phyloP scores from a whole-genome alignment of 257 asterid species.

The Oldenlandia corymbosa region DNA sequence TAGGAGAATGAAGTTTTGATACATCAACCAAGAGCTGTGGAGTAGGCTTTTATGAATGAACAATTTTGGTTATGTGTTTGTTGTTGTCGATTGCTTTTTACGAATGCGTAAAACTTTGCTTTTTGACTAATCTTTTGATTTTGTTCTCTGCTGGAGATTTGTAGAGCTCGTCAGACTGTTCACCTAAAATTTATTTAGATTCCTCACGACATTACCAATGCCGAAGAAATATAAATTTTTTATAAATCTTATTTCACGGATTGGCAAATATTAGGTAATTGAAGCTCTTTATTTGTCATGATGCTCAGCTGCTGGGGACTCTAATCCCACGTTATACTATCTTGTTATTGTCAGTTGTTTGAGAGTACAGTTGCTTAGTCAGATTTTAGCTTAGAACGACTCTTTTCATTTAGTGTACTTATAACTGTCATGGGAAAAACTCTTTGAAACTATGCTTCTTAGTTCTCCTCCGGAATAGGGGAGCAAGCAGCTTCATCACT shows the following conservation, averaged over 20 bases:
- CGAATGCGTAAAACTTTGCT: no score
- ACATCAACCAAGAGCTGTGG: no score
- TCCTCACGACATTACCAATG: neutral
- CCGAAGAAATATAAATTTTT: neutral
- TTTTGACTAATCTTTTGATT: no score
- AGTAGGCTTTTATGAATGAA: no score
- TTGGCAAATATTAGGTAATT: neutral
- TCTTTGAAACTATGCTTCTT: neutral
- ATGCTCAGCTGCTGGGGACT: neutral
- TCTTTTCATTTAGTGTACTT: neutral
- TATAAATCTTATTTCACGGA: neutral
- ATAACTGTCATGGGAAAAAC: neutral
- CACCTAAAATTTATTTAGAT: neutral
- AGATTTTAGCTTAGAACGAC: neutral
- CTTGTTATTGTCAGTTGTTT: neutral
- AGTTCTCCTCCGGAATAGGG: neutral
- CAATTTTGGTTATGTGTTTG: no score
- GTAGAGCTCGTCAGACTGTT: neutral
- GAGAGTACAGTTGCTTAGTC: neutral
- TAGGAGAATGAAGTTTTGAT: no score
- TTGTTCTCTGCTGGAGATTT: no score
- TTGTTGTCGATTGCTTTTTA: no score
- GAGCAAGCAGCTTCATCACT: no score
- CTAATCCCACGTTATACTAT: neutral
- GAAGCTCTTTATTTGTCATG: neutral